A percentile compares a stretch with the other conserved stretches of the same genome.
These are phyloP conservation scores for Aspergillus melleus DNA, from an alignment of 2,329 filamentous ascomycete genomes.

Conservation along the genomic window DNA sequence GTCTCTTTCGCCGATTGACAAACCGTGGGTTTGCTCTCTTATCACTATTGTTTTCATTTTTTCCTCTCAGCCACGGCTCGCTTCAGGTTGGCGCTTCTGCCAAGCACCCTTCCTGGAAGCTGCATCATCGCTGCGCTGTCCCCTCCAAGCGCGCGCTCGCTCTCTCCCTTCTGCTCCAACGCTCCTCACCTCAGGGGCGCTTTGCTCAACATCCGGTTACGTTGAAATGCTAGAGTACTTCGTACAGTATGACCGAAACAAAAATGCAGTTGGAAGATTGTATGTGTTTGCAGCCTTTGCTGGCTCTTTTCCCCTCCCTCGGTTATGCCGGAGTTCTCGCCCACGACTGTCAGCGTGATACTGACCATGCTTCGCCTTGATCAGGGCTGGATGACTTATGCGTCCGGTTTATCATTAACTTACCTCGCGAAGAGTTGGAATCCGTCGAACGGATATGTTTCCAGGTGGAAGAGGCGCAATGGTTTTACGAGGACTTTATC, in stretches of 20 bases:
- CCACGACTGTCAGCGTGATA: constrained; percentile 1
- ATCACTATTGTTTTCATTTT: constrained; percentile 1
- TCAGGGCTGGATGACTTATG: constrained; percentile 95
- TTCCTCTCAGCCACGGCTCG: constrained; percentile 12
- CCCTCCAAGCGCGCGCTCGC: constrained; percentile 18
- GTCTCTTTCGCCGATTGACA: neutral
- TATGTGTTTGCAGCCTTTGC: constrained; percentile 44
- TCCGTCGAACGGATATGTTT: constrained; percentile 95
- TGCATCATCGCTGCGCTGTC: constrained; percentile 22
- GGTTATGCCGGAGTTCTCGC: neutral
- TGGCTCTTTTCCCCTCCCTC: neutral
- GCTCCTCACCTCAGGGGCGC: constrained; percentile 23
- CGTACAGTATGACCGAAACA: constrained; percentile 68
- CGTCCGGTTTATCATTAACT: constrained; percentile 96
- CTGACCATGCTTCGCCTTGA: constrained; percentile 22
- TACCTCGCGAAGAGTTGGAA: constrained; percentile 85
- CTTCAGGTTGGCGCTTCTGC: constrained; percentile 26
- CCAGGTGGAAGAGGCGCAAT: constrained; percentile 98
- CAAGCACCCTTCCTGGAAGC: constrained; percentile 29
- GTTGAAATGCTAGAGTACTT: constrained; percentile 62
- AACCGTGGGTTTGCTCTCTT: constrained; percentile 4
- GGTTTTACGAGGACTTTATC: constrained; percentile 99
- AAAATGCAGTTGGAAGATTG: constrained; percentile 91
- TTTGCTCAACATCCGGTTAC: constrained; percentile 21
- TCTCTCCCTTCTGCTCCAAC: constrained; percentile 18